Conservation (phyloP, 73 alveolate genomes). For the Symbiodinium pilosum region DNA sequence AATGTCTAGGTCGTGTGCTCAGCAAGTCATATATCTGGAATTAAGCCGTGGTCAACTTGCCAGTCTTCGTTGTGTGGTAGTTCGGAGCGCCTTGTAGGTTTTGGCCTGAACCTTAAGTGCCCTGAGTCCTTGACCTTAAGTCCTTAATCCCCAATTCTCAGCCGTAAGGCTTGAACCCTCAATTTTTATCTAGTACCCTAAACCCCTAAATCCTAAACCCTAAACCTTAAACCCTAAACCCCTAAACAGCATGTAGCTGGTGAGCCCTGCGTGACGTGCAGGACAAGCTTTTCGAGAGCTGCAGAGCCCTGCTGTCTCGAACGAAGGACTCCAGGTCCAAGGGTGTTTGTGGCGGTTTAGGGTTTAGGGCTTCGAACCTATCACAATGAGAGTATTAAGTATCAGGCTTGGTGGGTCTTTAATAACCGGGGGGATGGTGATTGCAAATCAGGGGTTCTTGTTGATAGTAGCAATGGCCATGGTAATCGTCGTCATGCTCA, state of each 20-base stretch:
- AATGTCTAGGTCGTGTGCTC: too few species aligned
- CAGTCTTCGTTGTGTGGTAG: too few species aligned
- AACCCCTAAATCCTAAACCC: not conserved
- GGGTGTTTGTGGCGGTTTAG: too few species aligned
- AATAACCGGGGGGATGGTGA: too few species aligned
- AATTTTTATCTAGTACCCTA: not conserved
- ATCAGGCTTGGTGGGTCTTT: not conserved
- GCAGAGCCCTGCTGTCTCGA: constrained; percentile 18
- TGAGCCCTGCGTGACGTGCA: not conserved
- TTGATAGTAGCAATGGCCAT: not conserved
- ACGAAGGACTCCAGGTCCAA: not conserved
- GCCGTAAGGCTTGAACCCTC: not conserved
- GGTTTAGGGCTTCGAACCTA: too few species aligned
- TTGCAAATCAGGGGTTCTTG: not conserved
- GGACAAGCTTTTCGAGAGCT: constrained; percentile 34
- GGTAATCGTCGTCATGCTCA: too few species aligned
- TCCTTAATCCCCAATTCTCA: not conserved
- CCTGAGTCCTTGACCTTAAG: not conserved
- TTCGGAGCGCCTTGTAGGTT: too few species aligned
- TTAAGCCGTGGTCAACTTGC: too few species aligned
- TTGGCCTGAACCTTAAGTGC: not conserved
- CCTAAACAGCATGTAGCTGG: not conserved
- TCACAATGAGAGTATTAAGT: too few species aligned
- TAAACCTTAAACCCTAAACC: not conserved
- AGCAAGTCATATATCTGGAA: too few species aligned